These are phyloP conservation scores for Laburnicola sp. DNA, from an alignment of 2,329 filamentous ascomycete genomes.

Conservation along the genomic window DNA sequence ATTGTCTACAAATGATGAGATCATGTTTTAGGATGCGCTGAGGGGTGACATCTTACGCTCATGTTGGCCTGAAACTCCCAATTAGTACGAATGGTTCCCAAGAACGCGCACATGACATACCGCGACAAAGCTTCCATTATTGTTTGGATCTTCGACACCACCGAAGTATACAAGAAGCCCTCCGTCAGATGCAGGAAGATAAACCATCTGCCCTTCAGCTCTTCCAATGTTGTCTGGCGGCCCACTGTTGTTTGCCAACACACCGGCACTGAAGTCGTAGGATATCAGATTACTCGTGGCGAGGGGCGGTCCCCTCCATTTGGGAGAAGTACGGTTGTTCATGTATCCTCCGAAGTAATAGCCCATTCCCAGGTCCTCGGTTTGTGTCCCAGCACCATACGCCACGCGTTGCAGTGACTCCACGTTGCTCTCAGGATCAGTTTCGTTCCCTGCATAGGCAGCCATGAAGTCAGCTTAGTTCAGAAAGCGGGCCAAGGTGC, in stretches of 20 bases:
- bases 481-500: too few relatives aligned
- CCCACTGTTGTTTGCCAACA: constrained; percentile 58
- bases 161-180: constrained; percentile 67
- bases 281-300: constrained; percentile 58
- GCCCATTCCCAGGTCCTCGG: constrained; percentile 58
- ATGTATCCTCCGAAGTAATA: constrained; percentile 68
- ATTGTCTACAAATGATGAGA: constrained; percentile 50
- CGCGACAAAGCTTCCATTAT: constrained; percentile 51
- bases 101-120: constrained; percentile 15
- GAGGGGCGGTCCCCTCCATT: constrained; percentile 55
- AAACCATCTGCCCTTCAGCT: constrained; percentile 64
- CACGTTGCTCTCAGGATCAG: constrained; percentile 33
- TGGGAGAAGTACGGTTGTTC: constrained; percentile 56
- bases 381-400: constrained; percentile 61
- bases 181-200: constrained; percentile 61
- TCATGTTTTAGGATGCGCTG: not conserved
- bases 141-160: constrained; percentile 55
- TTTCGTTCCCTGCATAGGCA: constrained; percentile 44
- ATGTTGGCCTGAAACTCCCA: constrained; percentile 34
- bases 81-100: constrained; percentile 18
- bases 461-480: too few relatives aligned
- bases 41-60: constrained; percentile 30
- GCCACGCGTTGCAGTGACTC: constrained; percentile 52
- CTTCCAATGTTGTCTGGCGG: constrained; percentile 55
- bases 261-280: constrained; percentile 59